A percentile compares a stretch with the other conserved stretches of the same genome.
phyloP scores from a whole-genome alignment of 179 eudicot species.

The Spinacia oleracea region DNA sequence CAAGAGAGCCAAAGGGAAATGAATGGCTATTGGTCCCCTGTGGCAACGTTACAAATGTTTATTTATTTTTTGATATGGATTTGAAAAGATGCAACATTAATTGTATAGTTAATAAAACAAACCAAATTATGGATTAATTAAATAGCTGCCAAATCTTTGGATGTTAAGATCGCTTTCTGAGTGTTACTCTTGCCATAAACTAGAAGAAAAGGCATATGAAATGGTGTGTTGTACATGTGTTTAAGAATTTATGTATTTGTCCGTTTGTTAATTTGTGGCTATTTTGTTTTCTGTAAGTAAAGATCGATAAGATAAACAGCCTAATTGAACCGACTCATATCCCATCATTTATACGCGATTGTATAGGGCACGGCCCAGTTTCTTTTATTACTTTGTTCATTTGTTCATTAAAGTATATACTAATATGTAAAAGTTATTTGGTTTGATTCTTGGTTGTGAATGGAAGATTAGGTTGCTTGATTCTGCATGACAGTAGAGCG shows the following conservation, averaged over 20 bases:
- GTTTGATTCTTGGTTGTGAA: constrained; percentile 11
- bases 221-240: not conserved
- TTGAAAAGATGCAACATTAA: not conserved
- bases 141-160: not conserved
- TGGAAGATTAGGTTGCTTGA: not conserved
- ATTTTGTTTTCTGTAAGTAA: too few species aligned
- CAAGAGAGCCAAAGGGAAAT: constrained; percentile 9
- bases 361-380: not conserved
- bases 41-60: constrained; percentile 12
- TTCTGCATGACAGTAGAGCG: not conserved
- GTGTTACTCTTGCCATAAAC: constrained; percentile 1
- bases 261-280: not conserved
- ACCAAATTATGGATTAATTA: not conserved
- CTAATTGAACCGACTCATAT: too few species aligned
- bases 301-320: not conserved
- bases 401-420: not conserved
- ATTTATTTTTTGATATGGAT: constrained; percentile 1
- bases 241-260: not conserved
- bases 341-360: too few species aligned
- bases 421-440: not conserved
- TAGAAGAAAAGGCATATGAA: not conserved
- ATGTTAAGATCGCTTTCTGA: constrained; percentile 2
- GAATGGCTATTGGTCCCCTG: constrained; percentile 14
- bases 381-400: not conserved
- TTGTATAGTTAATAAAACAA: not conserved